Conservation (phyloP, 1,284 basidiomycete species). For the Pseudozyma hubeiensis region DNA sequence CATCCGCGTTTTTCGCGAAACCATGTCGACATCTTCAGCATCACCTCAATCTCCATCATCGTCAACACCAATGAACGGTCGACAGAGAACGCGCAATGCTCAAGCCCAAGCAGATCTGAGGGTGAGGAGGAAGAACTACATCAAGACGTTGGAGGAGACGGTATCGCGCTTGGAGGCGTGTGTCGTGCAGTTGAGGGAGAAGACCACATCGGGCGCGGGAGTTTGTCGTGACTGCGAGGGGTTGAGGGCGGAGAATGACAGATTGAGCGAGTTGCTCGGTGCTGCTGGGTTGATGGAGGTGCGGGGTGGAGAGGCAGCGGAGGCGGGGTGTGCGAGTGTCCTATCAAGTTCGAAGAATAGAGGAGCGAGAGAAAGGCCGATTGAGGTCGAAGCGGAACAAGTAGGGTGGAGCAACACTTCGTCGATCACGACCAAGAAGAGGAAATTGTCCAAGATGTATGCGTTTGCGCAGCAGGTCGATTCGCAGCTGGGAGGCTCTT, state of each 20-base stretch:
- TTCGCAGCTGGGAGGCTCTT: constrained; percentile 8
- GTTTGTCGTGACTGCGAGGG: neutral
- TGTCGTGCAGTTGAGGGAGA: constrained; percentile 15
- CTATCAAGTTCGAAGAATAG: neutral
- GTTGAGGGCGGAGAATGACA: constrained; percentile 19
- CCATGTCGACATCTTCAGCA: constrained; percentile 9
- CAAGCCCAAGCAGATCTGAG: constrained; percentile 45
- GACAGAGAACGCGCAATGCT: constrained; percentile 37
- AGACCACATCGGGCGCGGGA: constrained; percentile 5
- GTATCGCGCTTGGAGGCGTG: constrained; percentile 36
- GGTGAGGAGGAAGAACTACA: constrained; percentile 34
- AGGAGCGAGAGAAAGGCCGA: neutral
- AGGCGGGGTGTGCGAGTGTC: neutral
- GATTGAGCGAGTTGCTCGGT: constrained; percentile 13
- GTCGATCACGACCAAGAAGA: constrained; percentile 31
- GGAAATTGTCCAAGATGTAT: constrained; percentile 21
- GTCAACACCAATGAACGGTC: neutral
- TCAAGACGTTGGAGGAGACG: constrained; percentile 44
- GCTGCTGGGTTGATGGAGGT: constrained; percentile 13
- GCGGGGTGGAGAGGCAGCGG: neutral
- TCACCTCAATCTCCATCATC: neutral
- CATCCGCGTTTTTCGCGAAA: neutral
- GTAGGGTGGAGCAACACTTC: constrained; percentile 20
- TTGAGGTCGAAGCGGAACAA: neutral
- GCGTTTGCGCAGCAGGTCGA: constrained; percentile 26